Percentiles rank a stretch among this genome's conserved stretches.
phyloP scores from a whole-genome alignment of 2,329 filamentous ascomycete genomes.

The Clonostachys byssicola region DNA sequence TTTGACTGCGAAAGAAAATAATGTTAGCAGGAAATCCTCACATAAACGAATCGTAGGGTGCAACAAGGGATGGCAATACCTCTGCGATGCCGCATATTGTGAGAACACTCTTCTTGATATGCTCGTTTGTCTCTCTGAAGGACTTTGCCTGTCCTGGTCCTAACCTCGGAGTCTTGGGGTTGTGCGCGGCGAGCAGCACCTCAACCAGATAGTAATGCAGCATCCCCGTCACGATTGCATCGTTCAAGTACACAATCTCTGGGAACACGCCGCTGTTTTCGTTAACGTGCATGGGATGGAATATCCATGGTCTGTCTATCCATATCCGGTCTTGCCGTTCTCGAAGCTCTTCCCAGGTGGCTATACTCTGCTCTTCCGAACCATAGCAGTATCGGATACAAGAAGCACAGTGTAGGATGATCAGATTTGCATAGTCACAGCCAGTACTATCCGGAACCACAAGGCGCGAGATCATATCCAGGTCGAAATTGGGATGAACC shows the following conservation, averaged over 20 bases:
- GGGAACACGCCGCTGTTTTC: conserved; percentile 8
- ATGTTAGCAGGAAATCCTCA: background rate
- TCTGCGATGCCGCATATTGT: conserved; percentile 19
- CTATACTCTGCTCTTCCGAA: conserved; percentile 13
- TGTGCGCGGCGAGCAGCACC: conserved; percentile 17
- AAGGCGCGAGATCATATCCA: conserved; percentile 11
- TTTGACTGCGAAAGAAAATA: background rate
- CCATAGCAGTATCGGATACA: conserved; percentile 20
- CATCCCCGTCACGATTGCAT: conserved; percentile 17
- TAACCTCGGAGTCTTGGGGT: conserved; percentile 15
- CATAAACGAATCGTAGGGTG: background rate
- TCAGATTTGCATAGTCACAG: conserved; percentile 16
- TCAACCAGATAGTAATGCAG: conserved; percentile 18
- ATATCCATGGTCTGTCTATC: conserved; percentile 18
- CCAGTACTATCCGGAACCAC: conserved; percentile 11
- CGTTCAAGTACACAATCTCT: conserved; percentile 15
- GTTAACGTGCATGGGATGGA: conserved; percentile 15
- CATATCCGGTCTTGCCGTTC: conserved; percentile 18
- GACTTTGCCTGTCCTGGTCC: conserved; percentile 15
- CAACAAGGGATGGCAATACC: conserved; percentile 6
- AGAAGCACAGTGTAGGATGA: conserved; percentile 16
- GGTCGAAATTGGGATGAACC: conserved; percentile 16
- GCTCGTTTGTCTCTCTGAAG: conserved; percentile 14
- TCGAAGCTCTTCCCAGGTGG: conserved; percentile 11
- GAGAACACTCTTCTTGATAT: conserved; percentile 17